Base-by-base conservation (phyloP, 2,329 filamentous ascomycete species). In the Paecilomyces variotii region DNA sequence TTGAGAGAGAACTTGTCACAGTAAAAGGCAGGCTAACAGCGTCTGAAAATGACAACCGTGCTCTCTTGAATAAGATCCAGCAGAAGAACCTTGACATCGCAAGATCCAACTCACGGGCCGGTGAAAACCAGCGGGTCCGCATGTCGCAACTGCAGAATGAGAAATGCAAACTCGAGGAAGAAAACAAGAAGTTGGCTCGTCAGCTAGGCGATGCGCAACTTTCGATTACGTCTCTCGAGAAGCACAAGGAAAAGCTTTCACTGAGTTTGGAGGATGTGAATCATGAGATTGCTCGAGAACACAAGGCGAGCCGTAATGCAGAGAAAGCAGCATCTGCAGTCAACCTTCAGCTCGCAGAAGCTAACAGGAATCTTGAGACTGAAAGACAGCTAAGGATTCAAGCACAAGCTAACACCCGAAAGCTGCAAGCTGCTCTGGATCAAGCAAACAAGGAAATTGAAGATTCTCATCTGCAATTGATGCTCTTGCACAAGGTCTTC, bases 21-120 rank as follows among this genome's bases (percentile, higher is more conserved):
- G 84, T 97, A 65, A 96, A 94, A 72, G 92, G 92, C 60, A 87
- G 93, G 25, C 80, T 99, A 49, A 83, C 88, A 6, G 94, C 93
- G 26, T 97, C 93, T 0, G 93, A 99, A 72, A 97, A 97, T 67
- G 93, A 97, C 75, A 97, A 97, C 68, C 87, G 91, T 56, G 88
- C 91, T 4, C 79, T 99, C n/a, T 82, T 97, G 64, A 97, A 97
- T 78, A 97, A 97, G 75, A 82, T 99, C 19, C 93, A 97, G 68
- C 93, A 97, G 69, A 97, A 97, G 79, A 94, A 95, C 30, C 82
- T 99, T 5, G 93, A 99, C 70, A 95, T 99, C 72, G 93, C 93
- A 49, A 85, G 94, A 53, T 94, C 93, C 0, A 90, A 85, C 60
- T 96, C 92, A 4, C 87, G 88, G 60, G 93, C 89, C 30, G 91